Evolutionary conservation across 106 monocot genomes (phyloP).

Genomic region (Phalaenopsis aphrodite): DNA sequence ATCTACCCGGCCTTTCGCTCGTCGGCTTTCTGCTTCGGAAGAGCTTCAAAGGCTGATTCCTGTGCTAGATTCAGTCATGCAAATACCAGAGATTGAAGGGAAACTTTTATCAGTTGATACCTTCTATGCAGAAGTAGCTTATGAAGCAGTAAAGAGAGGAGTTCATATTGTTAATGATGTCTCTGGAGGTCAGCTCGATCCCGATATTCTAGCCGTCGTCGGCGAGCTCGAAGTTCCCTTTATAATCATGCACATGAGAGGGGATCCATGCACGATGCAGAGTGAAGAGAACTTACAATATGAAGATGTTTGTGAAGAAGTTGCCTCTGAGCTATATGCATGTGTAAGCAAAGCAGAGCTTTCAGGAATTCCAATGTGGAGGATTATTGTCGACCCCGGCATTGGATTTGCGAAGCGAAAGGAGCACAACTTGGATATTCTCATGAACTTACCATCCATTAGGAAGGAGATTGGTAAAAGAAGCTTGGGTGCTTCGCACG

Average conservation of each 20-base stretch:
- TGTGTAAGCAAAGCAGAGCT: slow-evolving; percentile 56
- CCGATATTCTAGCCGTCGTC: slow-evolving; percentile 47
- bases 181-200: slow-evolving; percentile 73
- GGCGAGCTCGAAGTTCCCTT: slow-evolving; percentile 59
- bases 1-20: slow-evolving; percentile 75
- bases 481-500: slow-evolving; percentile 53
- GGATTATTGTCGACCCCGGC: slow-evolving; percentile 77
- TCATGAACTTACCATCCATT: slow-evolving; percentile 41
- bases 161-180: slow-evolving; percentile 91
- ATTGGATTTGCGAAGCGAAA: slow-evolving; percentile 79
- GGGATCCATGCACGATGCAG: slow-evolving; percentile 90
- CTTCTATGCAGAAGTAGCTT: slow-evolving; percentile 79
- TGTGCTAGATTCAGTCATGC: slow-evolving; percentile 50
- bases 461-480: slow-evolving; percentile 40
- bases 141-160: slow-evolving; percentile 65
- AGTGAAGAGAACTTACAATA: slow-evolving; percentile 50
- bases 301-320: slow-evolving; percentile 60
- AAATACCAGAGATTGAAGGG: slow-evolving; percentile 66
- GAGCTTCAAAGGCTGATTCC: slow-evolving; percentile 77
- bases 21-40: slow-evolving; percentile 43
- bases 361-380: slow-evolving; percentile 79
- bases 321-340: slow-evolving; percentile 51
- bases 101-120: slow-evolving; percentile 83
- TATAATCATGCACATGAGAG: slow-evolving; percentile 87
- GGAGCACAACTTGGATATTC: slow-evolving; percentile 64